Conservation (phyloP, 2,329 filamentous ascomycete genomes). For the Apiospora arundinis region DNA sequence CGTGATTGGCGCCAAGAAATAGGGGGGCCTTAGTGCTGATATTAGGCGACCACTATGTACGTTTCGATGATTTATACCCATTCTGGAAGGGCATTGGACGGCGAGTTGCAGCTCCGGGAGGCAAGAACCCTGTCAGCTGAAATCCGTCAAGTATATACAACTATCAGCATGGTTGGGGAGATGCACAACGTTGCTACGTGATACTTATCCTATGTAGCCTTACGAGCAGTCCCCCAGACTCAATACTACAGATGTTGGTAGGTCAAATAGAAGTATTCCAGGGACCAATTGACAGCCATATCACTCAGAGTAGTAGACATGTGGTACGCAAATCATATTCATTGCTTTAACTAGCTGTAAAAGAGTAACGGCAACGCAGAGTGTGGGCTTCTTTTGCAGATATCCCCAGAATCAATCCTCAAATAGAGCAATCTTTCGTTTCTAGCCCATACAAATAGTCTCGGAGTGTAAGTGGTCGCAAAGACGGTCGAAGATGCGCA, state of each 20-base stretch:
- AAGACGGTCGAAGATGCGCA: too few species aligned
- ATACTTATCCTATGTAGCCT: not conserved
- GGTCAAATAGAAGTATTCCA: not conserved
- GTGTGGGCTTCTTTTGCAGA: not conserved
- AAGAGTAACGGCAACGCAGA: not conserved
- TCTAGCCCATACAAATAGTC: not conserved
- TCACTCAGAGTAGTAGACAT: not conserved
- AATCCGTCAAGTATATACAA: not conserved
- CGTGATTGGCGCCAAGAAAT: not conserved
- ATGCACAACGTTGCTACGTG: not conserved
- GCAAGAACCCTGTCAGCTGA: not conserved
- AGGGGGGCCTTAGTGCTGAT: too few species aligned
- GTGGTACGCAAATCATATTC: not conserved
- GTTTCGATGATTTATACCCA: too few species aligned
- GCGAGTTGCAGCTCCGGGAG: not conserved
- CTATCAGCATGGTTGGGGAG: not conserved
- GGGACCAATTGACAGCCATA: not conserved
- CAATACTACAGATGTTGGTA: too few species aligned
- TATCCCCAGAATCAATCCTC: not conserved
- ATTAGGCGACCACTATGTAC: too few species aligned
- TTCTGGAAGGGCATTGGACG: too few species aligned
- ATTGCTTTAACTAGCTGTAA: not conserved
- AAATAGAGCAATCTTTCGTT: not conserved
- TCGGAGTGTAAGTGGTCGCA: not conserved
- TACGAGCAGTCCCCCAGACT: not conserved